Base-by-base conservation (phyloP, 2,329 filamentous ascomycete species). In the Chrysosporium queenslandicum region DNA sequence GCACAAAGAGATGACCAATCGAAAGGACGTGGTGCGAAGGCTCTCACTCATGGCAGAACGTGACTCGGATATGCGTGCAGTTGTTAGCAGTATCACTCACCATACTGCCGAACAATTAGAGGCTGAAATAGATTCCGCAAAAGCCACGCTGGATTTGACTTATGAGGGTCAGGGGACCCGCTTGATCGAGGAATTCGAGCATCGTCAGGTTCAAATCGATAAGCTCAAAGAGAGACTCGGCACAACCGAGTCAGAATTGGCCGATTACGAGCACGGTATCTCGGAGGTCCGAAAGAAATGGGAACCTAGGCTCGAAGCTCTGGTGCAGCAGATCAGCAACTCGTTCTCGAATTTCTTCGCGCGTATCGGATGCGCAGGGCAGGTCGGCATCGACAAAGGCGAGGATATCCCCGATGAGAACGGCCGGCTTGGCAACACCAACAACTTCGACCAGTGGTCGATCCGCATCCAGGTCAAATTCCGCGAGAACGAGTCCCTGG, bases 381-480 rank as follows among this genome's bases (percentile, higher is more conserved):
- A 97, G 68, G 89, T 98, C 3, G 78, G 78, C 55, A 76, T 98
- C 3, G 79, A 90, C 74, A 97, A 97, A 67, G 86, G 64, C 27
- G 66, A 69, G 50, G 64, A 68, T 30, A 64, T 67, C 9, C 59
- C 62, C 4, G 61, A 66, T 47, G 59, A 66, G 42, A 55, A 59
- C 8, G 60, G 60, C 27, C 37, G 43, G 8, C 21, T 49, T 2
- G 29, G 34, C 18, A 51, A 52, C 25, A 76, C 73, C 21, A 85
- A 88, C 20, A 88, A 97, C 64, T 98, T 97, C 70, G 87, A 94
- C 53, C 81, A 86, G 56, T 98, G 92, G 92, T 83, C 87, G 1
- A 84, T 98, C 56, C 84, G 94, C 65, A 94, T 98, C 65, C 84
- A 85, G 67, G 92, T 98, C 66, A 94, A 90, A 65, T 98, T 98